phyloP scores from a whole-genome alignment of 2,329 filamentous ascomycete genomes.

The Calcarisporium arbuscula region DNA sequence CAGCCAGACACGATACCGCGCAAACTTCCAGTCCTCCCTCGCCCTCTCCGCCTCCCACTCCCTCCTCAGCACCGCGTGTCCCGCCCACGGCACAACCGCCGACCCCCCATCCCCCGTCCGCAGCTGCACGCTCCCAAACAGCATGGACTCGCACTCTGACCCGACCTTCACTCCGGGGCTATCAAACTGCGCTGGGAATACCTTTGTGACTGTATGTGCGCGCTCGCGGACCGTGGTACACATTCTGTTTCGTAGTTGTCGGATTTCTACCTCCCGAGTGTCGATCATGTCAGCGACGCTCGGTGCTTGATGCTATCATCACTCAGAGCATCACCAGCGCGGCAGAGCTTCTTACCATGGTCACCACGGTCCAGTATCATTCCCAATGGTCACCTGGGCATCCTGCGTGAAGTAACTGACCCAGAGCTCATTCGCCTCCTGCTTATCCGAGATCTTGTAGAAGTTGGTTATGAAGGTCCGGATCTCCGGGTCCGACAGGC shows the following conservation, averaged over 20 bases:
- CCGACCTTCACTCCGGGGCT: not conserved
- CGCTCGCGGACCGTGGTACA: constrained; percentile 34
- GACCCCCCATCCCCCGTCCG: constrained; percentile 20
- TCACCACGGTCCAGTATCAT: constrained; percentile 28
- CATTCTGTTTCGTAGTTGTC: constrained; percentile 33
- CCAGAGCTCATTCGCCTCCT: constrained; percentile 36
- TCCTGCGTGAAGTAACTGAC: constrained; percentile 33
- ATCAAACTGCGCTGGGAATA: constrained; percentile 33
- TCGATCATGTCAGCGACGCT: not conserved
- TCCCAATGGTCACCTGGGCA: constrained; percentile 36
- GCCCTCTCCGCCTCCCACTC: constrained; percentile 13
- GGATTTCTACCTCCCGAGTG: constrained; percentile 27
- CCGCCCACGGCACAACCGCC: constrained; percentile 23
- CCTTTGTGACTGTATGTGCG: constrained; percentile 33
- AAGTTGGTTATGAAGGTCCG: constrained; percentile 36
- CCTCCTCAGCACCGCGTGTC: constrained; percentile 21
- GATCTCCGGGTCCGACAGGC: constrained; percentile 23
- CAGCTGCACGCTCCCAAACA: constrained; percentile 23
- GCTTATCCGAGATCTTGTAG: constrained; percentile 37
- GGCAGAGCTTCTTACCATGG: constrained; percentile 20
- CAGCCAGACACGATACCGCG: constrained; percentile 25
- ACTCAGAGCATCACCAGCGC: not conserved
- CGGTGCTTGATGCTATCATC: not conserved
- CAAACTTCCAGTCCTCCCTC: constrained; percentile 26
- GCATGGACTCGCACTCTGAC: constrained; percentile 26